phyloP scores from a whole-genome alignment of 1,139 yeast species.

The Lodderomyces beijingensis region DNA sequence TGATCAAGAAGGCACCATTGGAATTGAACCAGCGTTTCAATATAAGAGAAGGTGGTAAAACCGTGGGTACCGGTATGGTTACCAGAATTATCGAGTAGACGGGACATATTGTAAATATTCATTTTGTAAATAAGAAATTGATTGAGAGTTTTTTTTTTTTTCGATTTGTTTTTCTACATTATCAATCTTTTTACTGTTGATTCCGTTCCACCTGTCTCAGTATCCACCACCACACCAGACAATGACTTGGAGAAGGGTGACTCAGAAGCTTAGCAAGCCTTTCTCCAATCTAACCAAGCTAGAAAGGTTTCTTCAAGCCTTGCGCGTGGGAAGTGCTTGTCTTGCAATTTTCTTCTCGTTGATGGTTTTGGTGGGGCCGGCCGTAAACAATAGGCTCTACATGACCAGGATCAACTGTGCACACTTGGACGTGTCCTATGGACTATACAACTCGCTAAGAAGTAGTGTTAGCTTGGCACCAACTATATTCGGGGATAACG shows the following conservation, averaged over 20 bases:
- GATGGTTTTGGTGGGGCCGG: conserved; percentile 27
- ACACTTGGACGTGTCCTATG: conserved; percentile 48
- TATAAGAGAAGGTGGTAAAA: conserved; percentile 99
- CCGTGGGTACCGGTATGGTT: conserved; percentile 97
- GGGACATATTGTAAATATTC: no score
- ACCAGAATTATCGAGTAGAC: conserved; percentile 81
- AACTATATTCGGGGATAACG: conserved; percentile 12
- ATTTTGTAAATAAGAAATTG: conserved; percentile 1
- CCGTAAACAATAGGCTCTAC: conserved; percentile 19
- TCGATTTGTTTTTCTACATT: no score
- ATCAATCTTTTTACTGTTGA: no score
- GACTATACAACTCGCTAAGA: conserved; percentile 46
- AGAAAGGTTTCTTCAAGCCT: conserved; percentile 27
- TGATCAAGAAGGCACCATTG: conserved; percentile 87
- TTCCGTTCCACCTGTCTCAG: no score
- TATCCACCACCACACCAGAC: no score
- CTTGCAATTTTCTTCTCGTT: conserved; percentile 18
- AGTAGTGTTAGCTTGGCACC: conserved; percentile 26
- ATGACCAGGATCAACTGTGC: conserved; percentile 44
- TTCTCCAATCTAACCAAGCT: conserved; percentile 27
- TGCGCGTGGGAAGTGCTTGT: conserved; percentile 22
- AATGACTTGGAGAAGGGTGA: no score
- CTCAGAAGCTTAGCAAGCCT: no score
- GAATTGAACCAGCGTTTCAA: conserved; percentile 98
- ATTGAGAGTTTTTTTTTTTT: background rate